phyloP scores from a whole-genome alignment of 1,284 basidiomycete genomes.

The Malassezia equina region DNA sequence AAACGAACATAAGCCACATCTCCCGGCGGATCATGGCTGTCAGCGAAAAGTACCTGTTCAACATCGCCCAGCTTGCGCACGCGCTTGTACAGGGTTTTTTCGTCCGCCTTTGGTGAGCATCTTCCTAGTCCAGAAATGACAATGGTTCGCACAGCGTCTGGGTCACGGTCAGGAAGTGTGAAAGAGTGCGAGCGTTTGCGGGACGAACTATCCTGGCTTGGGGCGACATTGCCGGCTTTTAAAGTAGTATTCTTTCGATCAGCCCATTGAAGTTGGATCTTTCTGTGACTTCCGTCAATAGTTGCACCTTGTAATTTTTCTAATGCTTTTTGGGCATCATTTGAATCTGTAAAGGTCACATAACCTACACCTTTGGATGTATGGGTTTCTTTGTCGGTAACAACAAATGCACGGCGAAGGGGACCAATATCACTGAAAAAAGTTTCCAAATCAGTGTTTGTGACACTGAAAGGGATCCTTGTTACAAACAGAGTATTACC shows the following conservation, averaged over 20 bases:
- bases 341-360: constrained; percentile 76
- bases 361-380: constrained; percentile 96
- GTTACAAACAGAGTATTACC: constrained; percentile 49
- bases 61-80: constrained; percentile 44
- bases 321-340: constrained; percentile 60
- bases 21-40: not conserved
- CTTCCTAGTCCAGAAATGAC: constrained; percentile 34
- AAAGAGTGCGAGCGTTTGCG: constrained; percentile 8
- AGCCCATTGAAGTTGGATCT: constrained; percentile 37
- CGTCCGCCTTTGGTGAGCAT: constrained; percentile 33
- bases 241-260: constrained; percentile 27
- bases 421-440: constrained; percentile 92
- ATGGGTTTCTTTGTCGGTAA: constrained; percentile 65
- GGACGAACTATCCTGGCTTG: not conserved
- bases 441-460: constrained; percentile 77
- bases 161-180: constrained; percentile 29
- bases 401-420: constrained; percentile 84
- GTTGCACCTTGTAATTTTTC: constrained; percentile 38
- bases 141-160: constrained; percentile 40
- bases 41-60: constrained; percentile 35
- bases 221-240: constrained; percentile 5
- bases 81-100: constrained; percentile 43
- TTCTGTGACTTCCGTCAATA: constrained; percentile 34
- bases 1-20: constrained; percentile 65
- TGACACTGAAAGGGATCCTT: constrained; percentile 70